These are phyloP conservation scores for Conticribra guillardii DNA, from an alignment of 108 stramenopile genomes.

Conservation along the genomic window DNA sequence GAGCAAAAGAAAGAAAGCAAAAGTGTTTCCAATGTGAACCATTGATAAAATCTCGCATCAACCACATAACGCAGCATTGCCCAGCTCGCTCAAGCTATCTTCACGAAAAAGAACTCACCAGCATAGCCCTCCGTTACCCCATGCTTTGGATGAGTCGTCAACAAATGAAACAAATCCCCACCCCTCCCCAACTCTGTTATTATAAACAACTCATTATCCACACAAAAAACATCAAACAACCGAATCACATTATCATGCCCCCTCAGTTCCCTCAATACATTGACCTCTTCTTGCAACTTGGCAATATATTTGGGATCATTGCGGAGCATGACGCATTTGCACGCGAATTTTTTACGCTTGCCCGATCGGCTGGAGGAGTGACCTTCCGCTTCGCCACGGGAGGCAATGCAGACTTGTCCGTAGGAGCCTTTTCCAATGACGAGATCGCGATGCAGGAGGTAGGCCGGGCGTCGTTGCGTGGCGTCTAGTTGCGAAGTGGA, in stretches of 20 bases:
- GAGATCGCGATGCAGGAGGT: constrained; percentile 86
- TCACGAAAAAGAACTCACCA: too few relatives aligned
- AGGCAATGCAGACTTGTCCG: constrained; percentile 93
- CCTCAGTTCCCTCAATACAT: constrained; percentile 85
- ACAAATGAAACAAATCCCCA: constrained; percentile 89
- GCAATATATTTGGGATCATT: constrained; percentile 94
- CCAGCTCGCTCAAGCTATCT: too few relatives aligned
- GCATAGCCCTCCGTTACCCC: constrained; percentile 93
- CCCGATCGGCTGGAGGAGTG: constrained; percentile 58
- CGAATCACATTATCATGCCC: constrained; percentile 66
- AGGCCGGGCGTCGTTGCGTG: constrained; percentile 78
- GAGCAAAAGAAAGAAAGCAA: constrained; percentile 4
- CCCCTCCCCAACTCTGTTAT: constrained; percentile 92
- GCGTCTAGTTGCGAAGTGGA: constrained; percentile 38
- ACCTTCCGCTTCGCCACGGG: constrained; percentile 83
- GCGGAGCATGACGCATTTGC: constrained; percentile 90
- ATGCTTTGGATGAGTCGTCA: constrained; percentile 93
- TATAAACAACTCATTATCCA: constrained; percentile 57
- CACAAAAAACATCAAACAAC: constrained; percentile 62
- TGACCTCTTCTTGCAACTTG: constrained; percentile 93
- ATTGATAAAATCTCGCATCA: constrained; percentile 14
- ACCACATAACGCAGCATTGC: constrained; percentile 9
- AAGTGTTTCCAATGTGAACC: constrained; percentile 8
- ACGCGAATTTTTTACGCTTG: constrained; percentile 91
- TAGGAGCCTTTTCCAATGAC: constrained; percentile 93